Evolutionary conservation across 805 yeast species (phyloP).

Genomic region (Starmerella etchellsii): DNA sequence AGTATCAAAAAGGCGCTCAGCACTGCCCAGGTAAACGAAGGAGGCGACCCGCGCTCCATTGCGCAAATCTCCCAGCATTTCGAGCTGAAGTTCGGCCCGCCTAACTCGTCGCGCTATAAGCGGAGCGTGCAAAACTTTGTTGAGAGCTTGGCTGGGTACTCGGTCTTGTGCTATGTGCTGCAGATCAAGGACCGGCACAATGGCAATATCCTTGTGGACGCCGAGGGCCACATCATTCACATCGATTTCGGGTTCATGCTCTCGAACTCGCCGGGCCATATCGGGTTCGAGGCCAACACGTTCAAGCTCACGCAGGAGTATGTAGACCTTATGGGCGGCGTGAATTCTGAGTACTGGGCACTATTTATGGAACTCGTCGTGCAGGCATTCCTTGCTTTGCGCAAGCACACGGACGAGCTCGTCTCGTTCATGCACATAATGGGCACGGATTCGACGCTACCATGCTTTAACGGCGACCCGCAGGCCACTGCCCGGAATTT

Average conservation of each 20-base stretch:
- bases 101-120: constrained; percentile 38
- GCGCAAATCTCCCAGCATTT: constrained; percentile 73
- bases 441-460: constrained; percentile 81
- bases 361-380: constrained; percentile 53
- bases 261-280: constrained; percentile 92
- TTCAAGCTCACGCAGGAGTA: constrained; percentile 86
- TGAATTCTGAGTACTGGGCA: constrained; percentile 45
- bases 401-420: constrained; percentile 61
- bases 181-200: constrained; percentile 97
- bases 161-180: constrained; percentile 75
- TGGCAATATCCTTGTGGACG: constrained; percentile 95
- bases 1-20: constrained; percentile 89
- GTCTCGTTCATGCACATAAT: constrained; percentile 79
- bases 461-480: constrained; percentile 83
- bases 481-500: constrained; percentile 60
- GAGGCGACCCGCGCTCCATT: constrained; percentile 54
- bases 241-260: constrained; percentile 91
- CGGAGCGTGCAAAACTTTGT: constrained; percentile 80
- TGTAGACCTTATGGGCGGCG: constrained; percentile 76
- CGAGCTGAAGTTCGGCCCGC: constrained; percentile 55
- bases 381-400: constrained; percentile 57
- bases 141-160: constrained; percentile 80
- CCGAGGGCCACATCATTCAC: constrained; percentile 77
- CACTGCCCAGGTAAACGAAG: constrained; percentile 37
- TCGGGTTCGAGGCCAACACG: constrained; percentile 96